A percentile compares a stretch with the other conserved stretches of the same genome.
These are phyloP conservation scores for Cyclospora cayetanensis DNA, from an alignment of 169 alveolate genomes.

Conservation along the genomic window DNA sequence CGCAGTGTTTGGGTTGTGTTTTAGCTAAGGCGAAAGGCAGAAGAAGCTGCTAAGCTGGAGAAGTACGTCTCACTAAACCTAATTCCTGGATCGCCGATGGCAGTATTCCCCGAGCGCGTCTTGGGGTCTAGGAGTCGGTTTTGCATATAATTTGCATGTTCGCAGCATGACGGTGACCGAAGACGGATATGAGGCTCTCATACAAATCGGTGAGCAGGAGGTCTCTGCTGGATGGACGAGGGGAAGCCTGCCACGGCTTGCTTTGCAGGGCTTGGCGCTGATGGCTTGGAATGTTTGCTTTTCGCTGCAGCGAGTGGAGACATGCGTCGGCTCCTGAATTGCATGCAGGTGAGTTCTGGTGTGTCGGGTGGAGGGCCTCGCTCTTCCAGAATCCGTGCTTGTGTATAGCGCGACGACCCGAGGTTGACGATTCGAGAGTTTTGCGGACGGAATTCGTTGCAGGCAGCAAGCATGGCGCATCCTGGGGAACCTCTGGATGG, in stretches of 20 bases:
- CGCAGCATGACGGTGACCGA: constrained; percentile 82
- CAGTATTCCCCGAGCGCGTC: not conserved
- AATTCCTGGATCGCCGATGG: not conserved
- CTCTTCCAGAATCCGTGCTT: not conserved
- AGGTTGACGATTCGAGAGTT: not conserved
- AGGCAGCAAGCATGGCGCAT: constrained; percentile 67
- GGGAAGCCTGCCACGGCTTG: not conserved
- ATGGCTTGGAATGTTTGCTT: no score
- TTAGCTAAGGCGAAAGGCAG: constrained; percentile 41
- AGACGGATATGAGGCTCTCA: constrained; percentile 90
- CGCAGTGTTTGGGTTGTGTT: constrained; percentile 83
- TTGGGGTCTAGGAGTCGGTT: not conserved
- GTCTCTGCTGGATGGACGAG: constrained; percentile 78
- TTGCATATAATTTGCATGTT: not conserved
- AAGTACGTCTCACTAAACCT: not conserved
- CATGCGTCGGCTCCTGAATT: constrained; percentile 97
- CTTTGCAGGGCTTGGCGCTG: no score
- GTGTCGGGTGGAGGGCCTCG: not conserved
- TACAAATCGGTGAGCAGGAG: constrained; percentile 88
- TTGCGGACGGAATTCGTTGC: no score
- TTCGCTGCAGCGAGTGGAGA: constrained; percentile 94
- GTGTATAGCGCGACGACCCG: not conserved
- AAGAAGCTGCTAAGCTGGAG: constrained; percentile 6
- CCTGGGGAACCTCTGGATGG: constrained; percentile 55
- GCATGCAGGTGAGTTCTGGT: constrained; percentile 84